phyloP scores from a whole-genome alignment of 2,329 filamentous ascomycete genomes.

The Verticillium nonalfalfae region DNA sequence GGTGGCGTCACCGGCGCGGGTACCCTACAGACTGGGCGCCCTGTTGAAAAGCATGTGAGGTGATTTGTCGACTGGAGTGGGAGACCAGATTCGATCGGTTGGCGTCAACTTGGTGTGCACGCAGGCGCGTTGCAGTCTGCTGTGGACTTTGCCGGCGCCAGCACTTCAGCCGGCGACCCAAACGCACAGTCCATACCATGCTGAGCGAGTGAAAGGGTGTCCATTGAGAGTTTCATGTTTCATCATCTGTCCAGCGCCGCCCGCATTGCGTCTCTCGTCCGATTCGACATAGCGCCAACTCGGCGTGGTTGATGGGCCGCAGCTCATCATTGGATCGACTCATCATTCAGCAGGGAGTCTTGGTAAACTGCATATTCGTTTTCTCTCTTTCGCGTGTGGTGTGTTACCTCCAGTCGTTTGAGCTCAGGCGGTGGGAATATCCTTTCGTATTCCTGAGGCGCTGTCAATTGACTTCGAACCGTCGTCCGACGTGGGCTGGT shows the following conservation, averaged over 20 bases:
- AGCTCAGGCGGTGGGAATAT: not conserved
- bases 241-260: not conserved
- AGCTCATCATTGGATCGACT: too few relatives aligned
- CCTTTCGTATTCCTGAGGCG: not conserved
- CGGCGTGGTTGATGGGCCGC: not conserved
- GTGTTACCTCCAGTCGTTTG: not conserved
- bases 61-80: not conserved
- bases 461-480: not conserved
- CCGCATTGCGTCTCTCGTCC: not conserved
- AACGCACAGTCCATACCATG: not conserved
- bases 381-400: not conserved
- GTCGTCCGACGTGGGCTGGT: not conserved
- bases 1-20: not conserved
- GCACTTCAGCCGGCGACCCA: not conserved
- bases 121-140: not conserved
- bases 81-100: too few relatives aligned
- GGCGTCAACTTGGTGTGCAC: not conserved
- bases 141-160: not conserved
- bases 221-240: not conserved
- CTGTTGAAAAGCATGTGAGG: not conserved
- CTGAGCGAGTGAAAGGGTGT: not conserved
- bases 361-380: not conserved
- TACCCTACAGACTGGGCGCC: not conserved
- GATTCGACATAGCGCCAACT: not conserved
- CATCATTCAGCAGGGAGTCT: not conserved